phyloP scores from a whole-genome alignment of 768 basidiomycete genomes.

The Melanogaster broomeanus region DNA sequence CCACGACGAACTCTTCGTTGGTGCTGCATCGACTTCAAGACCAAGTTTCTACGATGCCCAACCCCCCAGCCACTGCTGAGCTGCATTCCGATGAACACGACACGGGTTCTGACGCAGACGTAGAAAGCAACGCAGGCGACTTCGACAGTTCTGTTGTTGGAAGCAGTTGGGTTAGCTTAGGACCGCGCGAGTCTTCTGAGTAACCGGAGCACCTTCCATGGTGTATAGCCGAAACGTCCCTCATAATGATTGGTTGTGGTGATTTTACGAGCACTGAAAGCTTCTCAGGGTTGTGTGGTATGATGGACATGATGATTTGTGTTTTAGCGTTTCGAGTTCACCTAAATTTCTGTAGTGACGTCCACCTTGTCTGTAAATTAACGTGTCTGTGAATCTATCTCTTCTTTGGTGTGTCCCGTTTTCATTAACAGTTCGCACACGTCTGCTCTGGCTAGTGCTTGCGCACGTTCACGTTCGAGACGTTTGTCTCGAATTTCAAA shows the following conservation, averaged over 20 bases:
- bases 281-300: background rate
- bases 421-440: background rate
- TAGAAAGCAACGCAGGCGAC: constrained; percentile 63
- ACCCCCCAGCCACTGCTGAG: constrained; percentile 12
- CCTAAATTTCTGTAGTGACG: background rate
- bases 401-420: background rate
- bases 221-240: background rate
- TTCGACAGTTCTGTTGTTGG: constrained; percentile 50
- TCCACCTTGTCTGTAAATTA: constrained; percentile 10
- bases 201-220: constrained; percentile 7
- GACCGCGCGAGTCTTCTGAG: constrained; percentile 20
- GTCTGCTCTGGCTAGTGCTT: background rate
- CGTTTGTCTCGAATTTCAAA: background rate
- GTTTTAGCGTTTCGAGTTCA: background rate
- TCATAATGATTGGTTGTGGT: background rate
- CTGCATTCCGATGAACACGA: constrained; percentile 34
- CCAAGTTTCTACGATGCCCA: constrained; percentile 8
- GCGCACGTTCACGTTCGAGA: background rate
- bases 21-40: constrained; percentile 4
- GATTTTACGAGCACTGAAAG: background rate
- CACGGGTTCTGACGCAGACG: constrained; percentile 63
- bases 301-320: background rate
- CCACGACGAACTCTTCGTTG: background rate
- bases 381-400: too few species aligned
- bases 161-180: constrained; percentile 73